Base-by-base conservation (phyloP, 345 rosid genomes). In the Eucalyptus cloeziana region DNA sequence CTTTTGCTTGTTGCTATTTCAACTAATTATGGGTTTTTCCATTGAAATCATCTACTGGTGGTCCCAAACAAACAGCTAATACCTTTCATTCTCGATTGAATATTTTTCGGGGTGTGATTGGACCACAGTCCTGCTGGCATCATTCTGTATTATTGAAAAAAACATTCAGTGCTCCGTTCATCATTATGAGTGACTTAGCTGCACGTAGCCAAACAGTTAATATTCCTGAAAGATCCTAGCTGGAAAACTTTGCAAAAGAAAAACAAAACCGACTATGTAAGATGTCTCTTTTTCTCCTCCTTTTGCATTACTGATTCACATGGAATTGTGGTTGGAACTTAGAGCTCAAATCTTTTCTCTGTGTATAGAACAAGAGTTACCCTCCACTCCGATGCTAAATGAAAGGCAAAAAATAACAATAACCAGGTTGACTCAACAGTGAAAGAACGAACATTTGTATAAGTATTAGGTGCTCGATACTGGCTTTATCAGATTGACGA, bases 81-180 rank as follows among this genome's bases (percentile, higher is more conserved):
- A 21, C 81, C 79, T 85, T 81, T 80, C 89, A 27, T 71, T 69
- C 87, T 58, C 90, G 86, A 81, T 87, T 64, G 87, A n/a, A 88
- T 90, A 80, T 79, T 86, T 85, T 49, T 86, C 13, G 86, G 89
- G 58, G 62, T 44, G 56, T 19, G 83, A 24, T 85, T 88, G 91
- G 93, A 89, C 91, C 94, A 90, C 90, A 86, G 76, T 50, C 71
- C 40, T 79, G 69, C 90, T 71, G 89, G 91, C 91, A 86, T 90
- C 88, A 89, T 88, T 87, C 89, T 69, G 31, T 88, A 49, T n/a
- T 45, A 51, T 87, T 89, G 87, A 54, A 62, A 69, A 60, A 58
- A 88, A 47, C 89, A 51, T 54, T 67, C 64, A 86, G 90, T 85
- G 67, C 85, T 51, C 83, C 89, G 90, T 43, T 89, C 86, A 62